A percentile compares a stretch with the other conserved stretches of the same genome.
Evolutionary conservation across 768 basidiomycete species (phyloP).

Genomic region (Lactarius hatsudake): DNA sequence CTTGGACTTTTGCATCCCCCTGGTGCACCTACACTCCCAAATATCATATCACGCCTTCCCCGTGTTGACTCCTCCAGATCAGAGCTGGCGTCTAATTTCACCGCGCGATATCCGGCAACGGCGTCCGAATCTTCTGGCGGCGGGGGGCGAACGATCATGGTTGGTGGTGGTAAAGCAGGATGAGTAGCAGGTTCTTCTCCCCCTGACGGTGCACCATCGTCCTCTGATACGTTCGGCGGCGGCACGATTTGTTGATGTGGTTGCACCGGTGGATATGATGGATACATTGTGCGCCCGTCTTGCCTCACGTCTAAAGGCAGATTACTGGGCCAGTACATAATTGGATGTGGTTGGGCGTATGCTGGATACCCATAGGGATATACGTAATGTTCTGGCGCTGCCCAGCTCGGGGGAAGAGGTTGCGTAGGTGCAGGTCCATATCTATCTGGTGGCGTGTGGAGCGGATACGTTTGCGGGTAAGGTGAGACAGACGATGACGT

Average conservation of each 20-base stretch:
- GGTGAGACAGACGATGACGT: conserved; percentile 26
- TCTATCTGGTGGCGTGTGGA: conserved; percentile 23
- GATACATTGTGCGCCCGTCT: conserved; percentile 15
- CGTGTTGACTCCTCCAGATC: conserved; percentile 5
- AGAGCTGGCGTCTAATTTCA: conserved; percentile 19
- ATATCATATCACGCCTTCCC: conserved; percentile 23
- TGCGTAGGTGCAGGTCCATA: conserved; percentile 22
- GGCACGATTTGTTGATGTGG: conserved; percentile 10
- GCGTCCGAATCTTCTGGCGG: conserved; percentile 38
- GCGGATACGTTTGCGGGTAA: conserved; percentile 27
- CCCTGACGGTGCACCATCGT: conserved; percentile 6
- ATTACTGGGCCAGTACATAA: conserved; percentile 40
- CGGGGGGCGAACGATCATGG: conserved; percentile 34
- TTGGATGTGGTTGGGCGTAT: conserved; percentile 32
- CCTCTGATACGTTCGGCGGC: conserved; percentile 4
- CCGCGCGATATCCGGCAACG: conserved; percentile 37
- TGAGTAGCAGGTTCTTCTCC: conserved; percentile 16
- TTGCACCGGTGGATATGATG: conserved; percentile 22
- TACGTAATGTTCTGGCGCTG: conserved; percentile 32
- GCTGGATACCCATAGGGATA: conserved; percentile 32
- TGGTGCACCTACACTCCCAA: conserved; percentile 26
- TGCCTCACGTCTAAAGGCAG: conserved; percentile 17
- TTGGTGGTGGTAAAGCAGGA: conserved; percentile 33
- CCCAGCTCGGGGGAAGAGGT: conserved; percentile 26
- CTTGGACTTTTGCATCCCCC: conserved; percentile 29